A percentile compares a stretch with the other conserved stretches of the same genome.
Conservation (phyloP, 768 basidiomycete species). For the Sporobolomyces phaffii region DNA sequence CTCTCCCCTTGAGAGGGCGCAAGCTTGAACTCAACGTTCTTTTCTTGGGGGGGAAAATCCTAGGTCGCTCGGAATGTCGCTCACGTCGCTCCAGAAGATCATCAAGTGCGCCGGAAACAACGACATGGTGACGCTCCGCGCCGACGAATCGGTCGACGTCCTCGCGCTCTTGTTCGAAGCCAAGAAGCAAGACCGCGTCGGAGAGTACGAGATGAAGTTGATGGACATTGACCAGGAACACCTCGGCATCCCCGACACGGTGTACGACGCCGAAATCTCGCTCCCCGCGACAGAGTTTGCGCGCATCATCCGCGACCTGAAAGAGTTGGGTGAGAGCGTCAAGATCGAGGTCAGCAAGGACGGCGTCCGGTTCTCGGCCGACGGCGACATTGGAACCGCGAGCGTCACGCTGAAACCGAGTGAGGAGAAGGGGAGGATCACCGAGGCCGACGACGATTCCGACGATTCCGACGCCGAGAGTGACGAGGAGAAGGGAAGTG, state of each 20-base stretch:
- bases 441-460: conserved; percentile 22
- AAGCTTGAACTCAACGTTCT: too few relatives aligned
- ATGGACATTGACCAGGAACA: conserved; percentile 98
- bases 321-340: conserved; percentile 83
- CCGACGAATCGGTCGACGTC: conserved; percentile 80
- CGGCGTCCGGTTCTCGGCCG: conserved; percentile 82
- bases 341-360: conserved; percentile 94
- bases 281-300: conserved; percentile 81
- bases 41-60: too few relatives aligned
- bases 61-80: conserved; percentile 71
- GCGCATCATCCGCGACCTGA: conserved; percentile 86
- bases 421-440: conserved; percentile 36
- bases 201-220: conserved; percentile 97
- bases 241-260: conserved; percentile 91
- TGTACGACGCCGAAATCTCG: conserved; percentile 86
- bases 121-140: conserved; percentile 83
- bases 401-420: conserved; percentile 72
- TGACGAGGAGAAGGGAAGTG: conserved; percentile 38
- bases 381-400: conserved; percentile 91
- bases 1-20: background rate
- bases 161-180: conserved; percentile 85
- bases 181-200: conserved; percentile 81
- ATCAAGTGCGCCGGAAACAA: conserved; percentile 96
- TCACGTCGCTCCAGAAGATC: conserved; percentile 84
- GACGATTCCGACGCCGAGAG: conserved; percentile 38